These are phyloP conservation scores for Leptographium radiaticola DNA, from an alignment of 2,329 filamentous ascomycete species.

Conservation along the genomic window DNA sequence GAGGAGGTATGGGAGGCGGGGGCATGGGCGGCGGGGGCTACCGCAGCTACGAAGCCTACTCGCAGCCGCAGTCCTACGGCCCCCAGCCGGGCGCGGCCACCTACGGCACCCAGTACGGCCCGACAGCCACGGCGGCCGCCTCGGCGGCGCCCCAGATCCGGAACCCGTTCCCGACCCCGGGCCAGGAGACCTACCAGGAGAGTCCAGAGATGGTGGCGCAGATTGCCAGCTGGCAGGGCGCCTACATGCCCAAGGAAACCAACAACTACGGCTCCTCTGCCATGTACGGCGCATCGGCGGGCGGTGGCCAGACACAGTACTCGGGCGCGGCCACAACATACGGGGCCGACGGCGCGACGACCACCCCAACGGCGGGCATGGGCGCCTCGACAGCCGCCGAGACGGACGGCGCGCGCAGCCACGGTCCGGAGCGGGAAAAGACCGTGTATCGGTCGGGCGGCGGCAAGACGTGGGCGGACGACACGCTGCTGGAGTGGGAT, in stretches of 20 bases:
- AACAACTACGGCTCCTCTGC: not conserved
- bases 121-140: conserved; percentile 20
- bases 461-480: conserved; percentile 85
- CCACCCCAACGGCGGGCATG: conserved; percentile 11
- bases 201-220: conserved; percentile 80
- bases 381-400: conserved; percentile 17
- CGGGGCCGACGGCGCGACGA: conserved; percentile 11
- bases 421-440: conserved; percentile 51
- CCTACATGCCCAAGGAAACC: conserved; percentile 55
- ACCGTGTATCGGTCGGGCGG: conserved; percentile 83
- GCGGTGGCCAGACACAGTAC: not conserved
- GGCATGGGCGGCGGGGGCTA: conserved; percentile 2
- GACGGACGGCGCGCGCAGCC: conserved; percentile 24
- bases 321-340: conserved; percentile 1
- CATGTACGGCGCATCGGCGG: not conserved
- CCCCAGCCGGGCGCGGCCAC: conserved; percentile 15
- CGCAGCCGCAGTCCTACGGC: conserved; percentile 10
- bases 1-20: conserved; percentile 9
- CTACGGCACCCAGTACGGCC: not conserved
- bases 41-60: conserved; percentile 4
- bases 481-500: conserved; percentile 86
- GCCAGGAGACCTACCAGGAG: conserved; percentile 24
- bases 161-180: conserved; percentile 67
- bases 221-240: conserved; percentile 90
- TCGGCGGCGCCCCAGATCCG: conserved; percentile 54